Conservation (phyloP, 768 basidiomycete genomes). For the Mycena filopes region DNA sequence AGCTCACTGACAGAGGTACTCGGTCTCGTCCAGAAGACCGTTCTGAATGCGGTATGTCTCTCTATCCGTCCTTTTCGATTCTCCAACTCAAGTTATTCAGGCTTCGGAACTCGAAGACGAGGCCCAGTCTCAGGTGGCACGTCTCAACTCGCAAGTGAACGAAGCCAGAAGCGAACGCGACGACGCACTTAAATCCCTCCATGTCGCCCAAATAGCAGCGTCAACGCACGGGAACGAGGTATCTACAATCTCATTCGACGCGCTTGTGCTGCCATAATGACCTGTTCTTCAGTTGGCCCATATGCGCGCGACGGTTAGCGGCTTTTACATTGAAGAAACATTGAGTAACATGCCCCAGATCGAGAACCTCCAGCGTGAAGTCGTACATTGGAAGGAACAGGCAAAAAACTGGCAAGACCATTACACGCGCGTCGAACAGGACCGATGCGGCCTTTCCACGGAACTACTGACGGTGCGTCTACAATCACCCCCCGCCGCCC, state of each 20-base stretch:
- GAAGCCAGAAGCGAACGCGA: slow-evolving; percentile 63
- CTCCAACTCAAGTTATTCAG: slow-evolving; percentile 43
- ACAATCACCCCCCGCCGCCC: slow-evolving; percentile 30
- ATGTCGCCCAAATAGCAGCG: slow-evolving; percentile 55
- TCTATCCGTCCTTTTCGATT: background rate
- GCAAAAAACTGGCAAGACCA: slow-evolving; percentile 84
- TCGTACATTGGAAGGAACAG: slow-evolving; percentile 80
- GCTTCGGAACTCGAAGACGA: slow-evolving; percentile 67
- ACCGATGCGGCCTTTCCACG: slow-evolving; percentile 66
- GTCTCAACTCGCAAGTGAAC: slow-evolving; percentile 55
- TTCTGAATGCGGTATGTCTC: slow-evolving; percentile 23
- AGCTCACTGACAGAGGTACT: slow-evolving; percentile 26
- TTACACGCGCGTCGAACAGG: slow-evolving; percentile 78
- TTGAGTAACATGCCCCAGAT: slow-evolving; percentile 64
- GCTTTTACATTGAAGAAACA: background rate
- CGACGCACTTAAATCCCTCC: slow-evolving; percentile 57
- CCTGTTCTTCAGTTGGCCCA: slow-evolving; percentile 58
- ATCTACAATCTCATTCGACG: slow-evolving; percentile 11
- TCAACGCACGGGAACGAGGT: slow-evolving; percentile 55
- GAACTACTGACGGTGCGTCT: slow-evolving; percentile 65
- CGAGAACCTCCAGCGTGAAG: slow-evolving; percentile 69
- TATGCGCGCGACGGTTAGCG: slow-evolving; percentile 23
- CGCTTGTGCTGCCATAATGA: background rate
- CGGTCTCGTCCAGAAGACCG: slow-evolving; percentile 29
- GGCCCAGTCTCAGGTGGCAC: slow-evolving; percentile 62